Conservation (phyloP, 345 rosid genomes). For the Gossypium anomalum region DNA sequence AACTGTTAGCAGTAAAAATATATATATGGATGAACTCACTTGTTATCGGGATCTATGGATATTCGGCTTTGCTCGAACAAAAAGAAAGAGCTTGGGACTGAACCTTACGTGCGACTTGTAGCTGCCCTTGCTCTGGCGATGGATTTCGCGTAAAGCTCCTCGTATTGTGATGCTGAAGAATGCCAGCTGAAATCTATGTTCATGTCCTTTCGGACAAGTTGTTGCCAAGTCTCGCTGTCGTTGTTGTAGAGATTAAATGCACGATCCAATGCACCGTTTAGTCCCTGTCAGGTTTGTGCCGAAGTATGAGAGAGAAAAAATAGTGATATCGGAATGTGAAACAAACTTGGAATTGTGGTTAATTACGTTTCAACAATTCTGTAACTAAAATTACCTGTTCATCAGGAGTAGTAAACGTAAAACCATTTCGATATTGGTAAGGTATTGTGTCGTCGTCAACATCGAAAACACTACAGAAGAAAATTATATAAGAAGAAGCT, state of each 20-base stretch:
- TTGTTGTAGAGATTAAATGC: conserved; percentile 59
- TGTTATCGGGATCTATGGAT: neutral
- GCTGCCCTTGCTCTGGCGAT: conserved; percentile 63
- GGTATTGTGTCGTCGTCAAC: conserved; percentile 78
- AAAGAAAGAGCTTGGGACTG: neutral
- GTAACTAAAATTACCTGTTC: conserved; percentile 52
- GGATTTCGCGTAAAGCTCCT: conserved; percentile 69
- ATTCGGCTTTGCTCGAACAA: neutral
- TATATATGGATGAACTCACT: neutral
- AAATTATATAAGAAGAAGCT: conserved; percentile 4
- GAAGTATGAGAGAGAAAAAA: neutral
- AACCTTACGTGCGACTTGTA: conserved; percentile 28
- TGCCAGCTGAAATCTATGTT: conserved; percentile 83
- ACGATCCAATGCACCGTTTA: conserved; percentile 63
- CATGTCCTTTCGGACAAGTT: conserved; percentile 74
- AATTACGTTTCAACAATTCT: neutral
- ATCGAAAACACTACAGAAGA: conserved; percentile 63
- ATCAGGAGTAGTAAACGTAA: conserved; percentile 61
- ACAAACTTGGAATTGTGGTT: neutral
- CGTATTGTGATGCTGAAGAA: conserved; percentile 69
- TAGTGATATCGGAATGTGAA: neutral
- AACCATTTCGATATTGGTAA: conserved; percentile 63
- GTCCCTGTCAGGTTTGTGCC: conserved; percentile 37
- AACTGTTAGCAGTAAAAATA: neutral
- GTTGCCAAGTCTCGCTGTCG: conserved; percentile 50